Evolutionary conservation across 495 filamentous ascomycete genomes (phyloP).

Genomic region (Lepraria neglecta): DNA sequence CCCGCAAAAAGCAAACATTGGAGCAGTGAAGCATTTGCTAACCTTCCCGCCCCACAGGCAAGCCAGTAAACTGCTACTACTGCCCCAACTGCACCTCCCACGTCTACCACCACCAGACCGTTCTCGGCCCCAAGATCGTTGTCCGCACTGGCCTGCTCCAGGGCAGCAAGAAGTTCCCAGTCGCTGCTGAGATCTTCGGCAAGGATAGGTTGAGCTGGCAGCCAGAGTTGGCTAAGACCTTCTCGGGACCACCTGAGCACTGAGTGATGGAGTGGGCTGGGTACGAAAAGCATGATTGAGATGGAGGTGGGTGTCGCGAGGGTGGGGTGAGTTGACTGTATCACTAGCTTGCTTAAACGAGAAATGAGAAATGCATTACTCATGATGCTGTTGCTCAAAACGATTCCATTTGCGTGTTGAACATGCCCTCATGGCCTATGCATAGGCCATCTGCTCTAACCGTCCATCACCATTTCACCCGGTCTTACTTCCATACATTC

Average conservation of each 20-base stretch:
- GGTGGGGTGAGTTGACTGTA: too few species aligned
- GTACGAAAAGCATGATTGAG: too few species aligned
- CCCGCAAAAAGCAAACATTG: not conserved
- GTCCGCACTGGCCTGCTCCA: constrained; percentile 41
- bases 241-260: constrained; percentile 18
- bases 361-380: too few species aligned
- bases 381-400: too few species aligned
- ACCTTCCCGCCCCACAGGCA: constrained; percentile 30
- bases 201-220: constrained; percentile 32
- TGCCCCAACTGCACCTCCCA: constrained; percentile 49
- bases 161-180: constrained; percentile 26
- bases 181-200: constrained; percentile 30
- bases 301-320: too few species aligned
- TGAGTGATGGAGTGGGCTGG: not conserved
- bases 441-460: too few species aligned
- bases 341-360: too few species aligned
- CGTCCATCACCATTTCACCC: too few species aligned
- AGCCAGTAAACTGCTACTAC: constrained; percentile 48
- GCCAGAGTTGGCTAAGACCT: constrained; percentile 28
- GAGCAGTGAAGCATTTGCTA: too few species aligned
- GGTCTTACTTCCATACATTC: too few species aligned
- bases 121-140: constrained; percentile 42
- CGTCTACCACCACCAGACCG: constrained; percentile 47
- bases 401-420: too few species aligned
- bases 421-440: too few species aligned